A percentile compares a stretch with the other conserved stretches of the same genome.
Evolutionary conservation across 2,329 filamentous ascomycete genomes (phyloP).

Genomic region (Cordyceps cateniannulata): DNA sequence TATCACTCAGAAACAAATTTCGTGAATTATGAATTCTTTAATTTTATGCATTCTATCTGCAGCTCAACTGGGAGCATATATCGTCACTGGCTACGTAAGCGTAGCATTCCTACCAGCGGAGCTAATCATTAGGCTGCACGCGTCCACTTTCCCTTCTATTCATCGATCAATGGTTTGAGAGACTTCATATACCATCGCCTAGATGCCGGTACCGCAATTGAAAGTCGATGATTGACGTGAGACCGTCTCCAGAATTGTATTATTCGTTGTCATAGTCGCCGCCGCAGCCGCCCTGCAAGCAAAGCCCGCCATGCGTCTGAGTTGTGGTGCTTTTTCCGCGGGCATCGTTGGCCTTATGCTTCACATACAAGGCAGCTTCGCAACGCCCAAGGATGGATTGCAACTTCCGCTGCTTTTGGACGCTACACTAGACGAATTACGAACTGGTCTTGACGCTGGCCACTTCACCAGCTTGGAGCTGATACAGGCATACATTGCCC

Average conservation of each 20-base stretch:
- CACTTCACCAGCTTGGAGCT: conserved; percentile 32
- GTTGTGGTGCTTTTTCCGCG: not conserved
- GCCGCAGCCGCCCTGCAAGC: not conserved
- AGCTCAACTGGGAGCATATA: not conserved
- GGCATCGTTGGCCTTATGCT: not conserved
- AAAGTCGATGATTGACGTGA: too few relatives aligned
- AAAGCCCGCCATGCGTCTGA: not conserved
- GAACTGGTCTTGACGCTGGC: conserved; percentile 15
- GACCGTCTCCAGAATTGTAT: too few relatives aligned
- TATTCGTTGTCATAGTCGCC: not conserved
- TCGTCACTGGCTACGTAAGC: not conserved
- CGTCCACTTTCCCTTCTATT: not conserved
- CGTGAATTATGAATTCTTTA: too few relatives aligned
- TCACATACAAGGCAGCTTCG: not conserved
- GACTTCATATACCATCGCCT: too few relatives aligned
- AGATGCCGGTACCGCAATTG: too few relatives aligned
- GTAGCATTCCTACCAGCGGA: not conserved
- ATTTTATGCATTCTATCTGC: not conserved
- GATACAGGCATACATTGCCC: conserved; percentile 23
- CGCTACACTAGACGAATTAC: conserved; percentile 19
- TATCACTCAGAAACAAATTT: too few relatives aligned
- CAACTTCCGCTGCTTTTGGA: conserved; percentile 15
- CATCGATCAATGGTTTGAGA: not conserved
- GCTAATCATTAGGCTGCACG: not conserved
- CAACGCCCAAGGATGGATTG: not conserved